phyloP scores from a whole-genome alignment of 768 basidiomycete genomes.

The Podaxis sp. region DNA sequence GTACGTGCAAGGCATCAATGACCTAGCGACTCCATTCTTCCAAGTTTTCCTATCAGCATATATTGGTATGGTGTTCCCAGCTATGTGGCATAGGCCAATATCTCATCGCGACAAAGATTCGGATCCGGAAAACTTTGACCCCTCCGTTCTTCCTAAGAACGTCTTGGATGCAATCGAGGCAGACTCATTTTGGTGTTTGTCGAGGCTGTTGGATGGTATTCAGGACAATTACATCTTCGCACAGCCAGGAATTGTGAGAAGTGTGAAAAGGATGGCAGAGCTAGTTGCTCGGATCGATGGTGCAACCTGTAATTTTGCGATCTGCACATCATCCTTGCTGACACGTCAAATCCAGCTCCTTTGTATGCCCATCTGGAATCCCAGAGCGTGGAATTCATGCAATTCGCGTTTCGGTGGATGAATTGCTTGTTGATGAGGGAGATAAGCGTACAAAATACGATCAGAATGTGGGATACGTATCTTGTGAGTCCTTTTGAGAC shows the following conservation, averaged over 20 bases:
- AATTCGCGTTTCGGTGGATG: slow-evolving; percentile 99
- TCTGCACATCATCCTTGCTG: slow-evolving; percentile 6
- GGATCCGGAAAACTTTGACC: slow-evolving; percentile 89
- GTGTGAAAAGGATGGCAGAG: slow-evolving; percentile 92
- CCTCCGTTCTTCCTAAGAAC: slow-evolving; percentile 64
- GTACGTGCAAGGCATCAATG: slow-evolving; percentile 99
- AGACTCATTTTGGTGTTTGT: slow-evolving; percentile 98
- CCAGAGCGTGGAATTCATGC: slow-evolving; percentile 98
- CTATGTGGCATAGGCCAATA: slow-evolving; percentile 1
- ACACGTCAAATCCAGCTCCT: slow-evolving; percentile 52
- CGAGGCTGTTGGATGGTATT: slow-evolving; percentile 92
- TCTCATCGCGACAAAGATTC: slow-evolving; percentile 56
- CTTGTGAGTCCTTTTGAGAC: slow-evolving; percentile 68
- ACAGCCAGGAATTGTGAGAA: slow-evolving; percentile 94
- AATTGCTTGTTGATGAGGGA: slow-evolving; percentile 98
- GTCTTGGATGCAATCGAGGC: slow-evolving; percentile 89
- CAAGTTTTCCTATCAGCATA: slow-evolving; percentile 96
- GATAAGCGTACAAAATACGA: slow-evolving; percentile 94
- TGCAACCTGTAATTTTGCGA: slow-evolving; percentile 26
- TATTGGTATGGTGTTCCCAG: slow-evolving; percentile 58
- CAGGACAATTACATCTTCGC: slow-evolving; percentile 98
- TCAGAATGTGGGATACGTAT: slow-evolving; percentile 99
- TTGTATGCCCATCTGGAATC: slow-evolving; percentile 83
- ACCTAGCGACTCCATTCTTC: slow-evolving; percentile 96
- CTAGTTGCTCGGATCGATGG: slow-evolving; percentile 89